A percentile compares a stretch with the other conserved stretches of the same genome.
Evolutionary conservation across 2,329 filamentous ascomycete genomes (phyloP).

Genomic region (Aspergillus eucalypticola): DNA sequence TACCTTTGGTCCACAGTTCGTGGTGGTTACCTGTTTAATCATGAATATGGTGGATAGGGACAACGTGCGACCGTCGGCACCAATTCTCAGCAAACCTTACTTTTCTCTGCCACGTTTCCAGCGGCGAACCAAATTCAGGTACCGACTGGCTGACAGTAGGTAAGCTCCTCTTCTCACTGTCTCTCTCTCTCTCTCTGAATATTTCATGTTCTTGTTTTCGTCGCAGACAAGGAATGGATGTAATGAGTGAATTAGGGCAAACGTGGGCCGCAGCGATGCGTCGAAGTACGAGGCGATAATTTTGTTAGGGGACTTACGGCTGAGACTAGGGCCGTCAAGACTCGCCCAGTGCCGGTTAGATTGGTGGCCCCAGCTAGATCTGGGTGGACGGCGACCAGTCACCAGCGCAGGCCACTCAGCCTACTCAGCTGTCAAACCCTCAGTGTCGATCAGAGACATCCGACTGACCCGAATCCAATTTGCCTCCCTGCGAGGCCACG

Average conservation of each 20-base stretch:
- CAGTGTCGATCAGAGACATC: constrained; percentile 14
- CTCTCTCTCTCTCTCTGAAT: neutral
- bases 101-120: neutral
- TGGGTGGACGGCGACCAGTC: constrained; percentile 3
- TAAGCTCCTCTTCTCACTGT: neutral
- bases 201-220: neutral
- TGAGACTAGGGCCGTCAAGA: constrained; percentile 5
- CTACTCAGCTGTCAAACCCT: constrained; percentile 8
- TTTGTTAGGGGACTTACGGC: neutral
- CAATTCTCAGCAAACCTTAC: neutral
- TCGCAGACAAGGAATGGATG: neutral
- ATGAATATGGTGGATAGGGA: neutral
- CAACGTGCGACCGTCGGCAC: constrained; percentile 1
- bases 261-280: constrained; percentile 1
- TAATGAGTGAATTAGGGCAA: neutral
- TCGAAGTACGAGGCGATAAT: neutral
- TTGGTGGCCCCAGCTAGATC: constrained; percentile 3
- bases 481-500: neutral
- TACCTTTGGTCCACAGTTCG: neutral
- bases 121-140: neutral
- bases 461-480: constrained; percentile 8
- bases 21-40: neutral
- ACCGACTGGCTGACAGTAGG: neutral
- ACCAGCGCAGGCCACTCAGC: constrained; percentile 1
- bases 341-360: constrained; percentile 2